phyloP scores from a whole-genome alignment of 208 protist genomes.

The Porcisia deanei region DNA sequence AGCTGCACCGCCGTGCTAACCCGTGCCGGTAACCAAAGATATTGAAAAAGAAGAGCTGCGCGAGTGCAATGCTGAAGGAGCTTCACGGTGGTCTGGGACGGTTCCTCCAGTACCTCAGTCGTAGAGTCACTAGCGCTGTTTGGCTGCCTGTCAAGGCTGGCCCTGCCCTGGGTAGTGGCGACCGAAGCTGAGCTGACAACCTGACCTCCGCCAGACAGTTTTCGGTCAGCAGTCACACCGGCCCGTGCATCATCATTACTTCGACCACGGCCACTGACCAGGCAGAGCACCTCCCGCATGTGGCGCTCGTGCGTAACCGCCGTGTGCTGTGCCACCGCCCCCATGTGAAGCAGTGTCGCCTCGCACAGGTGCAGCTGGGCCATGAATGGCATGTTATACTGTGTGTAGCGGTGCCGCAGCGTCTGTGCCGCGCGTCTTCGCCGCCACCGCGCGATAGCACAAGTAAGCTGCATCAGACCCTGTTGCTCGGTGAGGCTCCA shows the following conservation, averaged over 20 bases:
- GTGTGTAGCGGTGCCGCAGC: slow-evolving; percentile 57
- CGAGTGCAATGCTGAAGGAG: slow-evolving; percentile 26
- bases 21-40: slow-evolving; percentile 26
- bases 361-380: slow-evolving; percentile 66
- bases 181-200: background rate
- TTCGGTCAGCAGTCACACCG: slow-evolving; percentile 1
- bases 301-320: slow-evolving; percentile 3
- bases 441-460: slow-evolving; percentile 58
- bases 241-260: background rate
- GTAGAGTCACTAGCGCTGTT: background rate
- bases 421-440: slow-evolving; percentile 49
- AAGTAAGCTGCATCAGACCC: slow-evolving; percentile 75
- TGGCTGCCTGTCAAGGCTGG: background rate
- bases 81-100: slow-evolving; percentile 6
- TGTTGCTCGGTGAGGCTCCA: slow-evolving; percentile 67
- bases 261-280: slow-evolving; percentile 1
- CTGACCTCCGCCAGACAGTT: background rate
- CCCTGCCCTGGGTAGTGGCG: background rate
- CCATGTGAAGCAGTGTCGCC: slow-evolving; percentile 38
- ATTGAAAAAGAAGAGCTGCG: slow-evolving; percentile 25
- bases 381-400: slow-evolving; percentile 62
- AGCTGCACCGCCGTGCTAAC: slow-evolving; percentile 15
- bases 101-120: slow-evolving; percentile 1
- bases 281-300: slow-evolving; percentile 19
- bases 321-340: slow-evolving; percentile 13